Conservation (phyloP, 306 rosid genomes). For the Sicyos edulis region DNA sequence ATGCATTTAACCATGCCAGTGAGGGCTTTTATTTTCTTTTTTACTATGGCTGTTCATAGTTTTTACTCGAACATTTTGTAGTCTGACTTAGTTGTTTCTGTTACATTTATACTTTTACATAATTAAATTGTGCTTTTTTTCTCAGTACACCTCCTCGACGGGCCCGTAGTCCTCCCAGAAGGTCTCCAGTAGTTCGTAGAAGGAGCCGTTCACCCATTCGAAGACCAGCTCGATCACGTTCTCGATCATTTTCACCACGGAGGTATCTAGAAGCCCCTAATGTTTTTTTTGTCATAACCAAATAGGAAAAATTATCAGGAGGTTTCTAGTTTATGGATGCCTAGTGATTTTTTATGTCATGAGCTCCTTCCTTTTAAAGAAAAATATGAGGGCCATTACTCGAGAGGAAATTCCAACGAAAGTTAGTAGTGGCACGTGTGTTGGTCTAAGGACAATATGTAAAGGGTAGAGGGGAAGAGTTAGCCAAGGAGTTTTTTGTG, state of each 20-base stretch:
- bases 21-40: neutral
- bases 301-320: neutral
- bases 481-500: too few species aligned
- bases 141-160: conserved; percentile 80
- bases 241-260: conserved; percentile 84
- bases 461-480: too few species aligned
- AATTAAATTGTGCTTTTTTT: conserved; percentile 20
- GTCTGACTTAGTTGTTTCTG: neutral
- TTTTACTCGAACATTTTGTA: neutral
- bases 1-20: neutral
- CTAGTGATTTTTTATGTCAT: too few species aligned
- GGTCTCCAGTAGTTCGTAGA: conserved; percentile 79
- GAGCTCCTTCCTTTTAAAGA: too few species aligned
- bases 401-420: too few species aligned
- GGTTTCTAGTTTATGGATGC: too few species aligned
- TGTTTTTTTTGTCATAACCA: neutral
- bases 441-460: too few species aligned
- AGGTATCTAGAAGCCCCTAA: conserved; percentile 45
- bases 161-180: conserved; percentile 91
- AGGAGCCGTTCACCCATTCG: conserved; percentile 88
- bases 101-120: neutral
- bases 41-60: neutral
- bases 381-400: too few species aligned
- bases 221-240: conserved; percentile 74
- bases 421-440: too few species aligned